phyloP scores from a whole-genome alignment of 768 basidiomycete genomes.

The Collybiopsis luxurians region DNA sequence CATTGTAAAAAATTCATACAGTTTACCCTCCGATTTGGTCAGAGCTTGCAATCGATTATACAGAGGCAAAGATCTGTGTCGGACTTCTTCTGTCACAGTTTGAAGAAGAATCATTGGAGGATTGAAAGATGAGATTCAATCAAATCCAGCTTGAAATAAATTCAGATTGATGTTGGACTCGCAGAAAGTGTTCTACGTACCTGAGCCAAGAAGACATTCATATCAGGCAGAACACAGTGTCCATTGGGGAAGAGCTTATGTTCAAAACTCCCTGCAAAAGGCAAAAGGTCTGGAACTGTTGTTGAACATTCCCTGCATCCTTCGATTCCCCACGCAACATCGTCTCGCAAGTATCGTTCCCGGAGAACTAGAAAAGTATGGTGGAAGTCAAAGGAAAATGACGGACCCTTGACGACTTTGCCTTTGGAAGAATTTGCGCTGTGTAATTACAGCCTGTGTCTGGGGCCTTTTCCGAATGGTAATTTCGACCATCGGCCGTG shows the following conservation, averaged over 20 bases:
- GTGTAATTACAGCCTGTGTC: constrained; percentile 71
- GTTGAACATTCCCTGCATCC: constrained; percentile 61
- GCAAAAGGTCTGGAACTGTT: constrained; percentile 44
- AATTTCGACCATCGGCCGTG: constrained; percentile 64
- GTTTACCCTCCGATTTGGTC: constrained; percentile 80
- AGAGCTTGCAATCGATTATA: constrained; percentile 90
- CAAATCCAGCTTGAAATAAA: constrained; percentile 77
- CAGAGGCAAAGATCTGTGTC: constrained; percentile 89
- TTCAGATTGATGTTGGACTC: not conserved
- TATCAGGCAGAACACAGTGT: constrained; percentile 89
- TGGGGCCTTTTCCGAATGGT: constrained; percentile 70
- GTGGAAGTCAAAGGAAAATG: not conserved
- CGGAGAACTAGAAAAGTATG: constrained; percentile 60
- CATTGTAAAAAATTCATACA: constrained; percentile 85
- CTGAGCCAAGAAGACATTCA: constrained; percentile 92
- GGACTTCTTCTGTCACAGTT: constrained; percentile 94
- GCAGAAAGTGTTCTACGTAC: constrained; percentile 37
- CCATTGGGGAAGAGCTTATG: constrained; percentile 62
- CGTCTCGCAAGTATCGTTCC: constrained; percentile 91
- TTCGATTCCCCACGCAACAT: constrained; percentile 83
- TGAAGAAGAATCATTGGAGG: constrained; percentile 88
- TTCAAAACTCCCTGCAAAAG: constrained; percentile 51
- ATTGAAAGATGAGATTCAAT: constrained; percentile 75
- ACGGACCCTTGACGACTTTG: constrained; percentile 87
- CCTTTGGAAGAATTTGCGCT: constrained; percentile 89